Evolutionary conservation across 495 filamentous ascomycete species (phyloP), one percentile per base, ranked within the genome.

Genomic region (Daldinia bambusicola): DNA sequence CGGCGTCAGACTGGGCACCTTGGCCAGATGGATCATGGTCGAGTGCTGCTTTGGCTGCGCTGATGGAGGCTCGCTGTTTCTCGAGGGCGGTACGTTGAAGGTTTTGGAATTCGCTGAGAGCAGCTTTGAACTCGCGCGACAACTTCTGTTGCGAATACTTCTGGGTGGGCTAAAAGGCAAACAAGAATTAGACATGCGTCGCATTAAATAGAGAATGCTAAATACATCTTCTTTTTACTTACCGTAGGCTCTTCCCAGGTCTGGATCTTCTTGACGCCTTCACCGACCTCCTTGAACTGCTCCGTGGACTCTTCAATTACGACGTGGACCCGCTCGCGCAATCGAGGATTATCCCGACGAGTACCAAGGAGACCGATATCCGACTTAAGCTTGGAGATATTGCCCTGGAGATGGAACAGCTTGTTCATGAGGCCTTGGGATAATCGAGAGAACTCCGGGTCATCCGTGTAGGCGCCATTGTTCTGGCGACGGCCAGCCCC

Each of bases 111-210:
- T 97, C 93, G 71, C 88, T 86, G 59, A 98, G 87, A 52, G 92
- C 91, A 52, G 91, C 86, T 76, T 93, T 89, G 85, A 97, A 97
- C 76, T 98, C 94, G 69, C 91, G 90, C 50, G 92, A 94, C 38
- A 98, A 88, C 76, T 98, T 98, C 71, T 95, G 91, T 70, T 98
- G 95, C 10, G 92, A 95, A 84, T 94, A 98, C 79, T 92, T 93
- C 69, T 85, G 95, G 6, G 92, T 91, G 34, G 93, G 91, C 94
- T 97, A 70, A 37, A 34, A 22, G 22, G 36, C 30, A 40, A 16
- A 58, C 22, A 38, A 52, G 56, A 56, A 60, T 80, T 67, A 79
- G 75, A 61, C 30, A 58, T 58, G 36, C 20, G 45, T 20, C 41
- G 6, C 48, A 37, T 6, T 26, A n/a, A 36, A 51, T 48, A 36